A percentile compares a stretch with the other conserved stretches of the same genome.
Evolutionary conservation across 2,329 filamentous ascomycete genomes (phyloP).

Genomic region (Monilinia polystroma): DNA sequence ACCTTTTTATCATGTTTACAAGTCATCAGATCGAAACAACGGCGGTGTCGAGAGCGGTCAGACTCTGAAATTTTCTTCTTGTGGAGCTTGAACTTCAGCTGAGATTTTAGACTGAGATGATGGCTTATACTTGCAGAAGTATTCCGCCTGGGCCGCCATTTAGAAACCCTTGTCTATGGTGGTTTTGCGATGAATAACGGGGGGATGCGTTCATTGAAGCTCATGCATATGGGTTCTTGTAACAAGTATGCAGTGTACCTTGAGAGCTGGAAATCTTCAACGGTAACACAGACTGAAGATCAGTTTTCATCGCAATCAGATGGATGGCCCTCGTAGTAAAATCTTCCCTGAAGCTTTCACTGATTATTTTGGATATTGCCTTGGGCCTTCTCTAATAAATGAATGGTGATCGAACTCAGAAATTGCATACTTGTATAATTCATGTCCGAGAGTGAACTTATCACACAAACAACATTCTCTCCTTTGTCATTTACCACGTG

Average conservation of each 20-base stretch:
- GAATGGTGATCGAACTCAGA: not conserved
- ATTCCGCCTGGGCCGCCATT: not conserved
- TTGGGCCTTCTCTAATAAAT: not conserved
- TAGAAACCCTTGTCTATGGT: not conserved
- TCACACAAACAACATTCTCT: not conserved
- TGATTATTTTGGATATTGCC: not conserved
- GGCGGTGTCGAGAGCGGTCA: not conserved
- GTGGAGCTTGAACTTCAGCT: conserved; percentile 4
- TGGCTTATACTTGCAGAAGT: not conserved
- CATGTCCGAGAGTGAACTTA: not conserved
- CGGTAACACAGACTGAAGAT: too few relatives aligned
- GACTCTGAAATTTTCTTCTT: not conserved
- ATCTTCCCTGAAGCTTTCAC: too few relatives aligned
- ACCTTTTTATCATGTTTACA: not conserved
- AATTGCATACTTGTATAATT: not conserved
- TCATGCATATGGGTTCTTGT: not conserved
- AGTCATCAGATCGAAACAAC: not conserved
- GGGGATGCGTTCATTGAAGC: not conserved
- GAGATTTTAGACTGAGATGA: not conserved
- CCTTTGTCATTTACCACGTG: not conserved
- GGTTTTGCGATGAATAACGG: not conserved
- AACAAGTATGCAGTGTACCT: not conserved
- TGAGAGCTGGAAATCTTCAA: not conserved
- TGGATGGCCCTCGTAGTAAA: not conserved
- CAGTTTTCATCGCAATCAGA: too few relatives aligned